phyloP scores from a whole-genome alignment of 2,329 filamentous ascomycete genomes.

The Aspergillus texensis region DNA sequence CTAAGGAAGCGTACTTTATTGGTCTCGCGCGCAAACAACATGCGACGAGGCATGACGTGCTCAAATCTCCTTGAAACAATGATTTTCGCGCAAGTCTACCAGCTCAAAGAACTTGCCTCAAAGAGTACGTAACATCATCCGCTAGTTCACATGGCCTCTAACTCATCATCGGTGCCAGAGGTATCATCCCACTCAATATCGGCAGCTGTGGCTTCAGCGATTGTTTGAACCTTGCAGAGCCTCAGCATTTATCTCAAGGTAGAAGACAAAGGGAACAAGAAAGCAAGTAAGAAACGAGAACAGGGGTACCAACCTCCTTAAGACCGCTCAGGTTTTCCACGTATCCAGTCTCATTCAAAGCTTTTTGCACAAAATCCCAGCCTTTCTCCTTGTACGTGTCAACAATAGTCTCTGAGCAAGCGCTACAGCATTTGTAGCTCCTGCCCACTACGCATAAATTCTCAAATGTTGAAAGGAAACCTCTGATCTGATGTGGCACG shows the following conservation, averaged over 20 bases:
- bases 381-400: conserved; percentile 55
- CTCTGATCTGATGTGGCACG: conserved; percentile 66
- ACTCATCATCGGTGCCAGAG: conserved; percentile 37
- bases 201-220: conserved; percentile 48
- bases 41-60: conserved; percentile 50
- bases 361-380: conserved; percentile 64
- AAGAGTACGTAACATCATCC: neutral
- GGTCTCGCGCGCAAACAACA: conserved; percentile 69
- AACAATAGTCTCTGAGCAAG: conserved; percentile 61
- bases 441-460: conserved; percentile 60
- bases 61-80: conserved; percentile 25
- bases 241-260: conserved; percentile 21
- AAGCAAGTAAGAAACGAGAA: conserved; percentile 24
- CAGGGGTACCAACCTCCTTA: conserved; percentile 50
- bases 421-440: conserved; percentile 65
- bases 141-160: conserved; percentile 26
- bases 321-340: conserved; percentile 66
- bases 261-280: neutral
- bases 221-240: conserved; percentile 44
- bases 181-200: conserved; percentile 50
- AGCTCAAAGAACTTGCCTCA: neutral
- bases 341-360: conserved; percentile 63
- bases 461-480: conserved; percentile 63
- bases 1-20: conserved; percentile 84
- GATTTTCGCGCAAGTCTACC: neutral